Conservation (phyloP, 805 yeast species). For the Kodamaea kaohsiungensis region DNA sequence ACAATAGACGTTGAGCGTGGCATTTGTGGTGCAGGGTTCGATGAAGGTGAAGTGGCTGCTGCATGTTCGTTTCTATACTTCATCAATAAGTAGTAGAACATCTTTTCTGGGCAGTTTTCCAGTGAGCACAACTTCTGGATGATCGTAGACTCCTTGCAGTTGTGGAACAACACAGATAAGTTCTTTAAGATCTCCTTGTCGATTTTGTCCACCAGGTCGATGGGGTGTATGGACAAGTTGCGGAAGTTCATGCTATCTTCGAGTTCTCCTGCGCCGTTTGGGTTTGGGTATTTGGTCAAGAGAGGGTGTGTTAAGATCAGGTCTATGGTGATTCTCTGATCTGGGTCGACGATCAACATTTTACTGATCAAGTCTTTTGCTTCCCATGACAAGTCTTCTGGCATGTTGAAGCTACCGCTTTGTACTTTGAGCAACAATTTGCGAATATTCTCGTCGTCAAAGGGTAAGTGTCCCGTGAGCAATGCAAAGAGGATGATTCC, state of each 20-base stretch:
- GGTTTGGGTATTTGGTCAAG: constrained; percentile 66
- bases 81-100: constrained; percentile 72
- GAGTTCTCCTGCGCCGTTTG: constrained; percentile 14
- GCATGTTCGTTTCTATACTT: constrained; percentile 72
- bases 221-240: constrained; percentile 27
- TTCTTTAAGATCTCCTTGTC: constrained; percentile 76
- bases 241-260: constrained; percentile 4
- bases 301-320: constrained; percentile 82
- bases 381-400: constrained; percentile 72
- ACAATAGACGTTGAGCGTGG: constrained; percentile 43
- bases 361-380: constrained; percentile 82
- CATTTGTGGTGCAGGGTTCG: constrained; percentile 23
- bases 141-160: constrained; percentile 58
- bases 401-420: constrained; percentile 83
- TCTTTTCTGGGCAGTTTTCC: constrained; percentile 72
- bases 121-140: constrained; percentile 52
- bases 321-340: constrained; percentile 71
- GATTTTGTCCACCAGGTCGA: constrained; percentile 47
- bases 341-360: constrained; percentile 85
- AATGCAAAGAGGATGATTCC: constrained; percentile 94
- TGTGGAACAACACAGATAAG: constrained; percentile 79
- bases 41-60: constrained; percentile 20
- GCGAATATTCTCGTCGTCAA: constrained; percentile 94
- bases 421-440: constrained; percentile 87
- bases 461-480: constrained; percentile 92